These are phyloP conservation scores for Populus davidiana DNA, from an alignment of 345 rosid species.

Conservation along the genomic window DNA sequence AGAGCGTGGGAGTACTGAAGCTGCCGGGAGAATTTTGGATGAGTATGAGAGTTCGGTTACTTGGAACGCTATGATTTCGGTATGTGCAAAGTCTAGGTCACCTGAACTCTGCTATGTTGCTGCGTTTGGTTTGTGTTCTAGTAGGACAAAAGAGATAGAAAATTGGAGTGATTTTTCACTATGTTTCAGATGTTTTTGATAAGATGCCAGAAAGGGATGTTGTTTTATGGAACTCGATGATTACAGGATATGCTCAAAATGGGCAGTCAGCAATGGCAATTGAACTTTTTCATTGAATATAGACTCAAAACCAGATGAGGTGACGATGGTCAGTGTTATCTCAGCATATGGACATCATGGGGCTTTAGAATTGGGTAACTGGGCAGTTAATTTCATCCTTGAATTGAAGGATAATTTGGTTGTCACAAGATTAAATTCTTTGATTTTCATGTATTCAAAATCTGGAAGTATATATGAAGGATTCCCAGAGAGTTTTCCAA, in stretches of 20 bases:
- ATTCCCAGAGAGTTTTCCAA: conserved; percentile 32
- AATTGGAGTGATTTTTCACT: background rate
- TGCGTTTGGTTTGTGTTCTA: conserved; percentile 38
- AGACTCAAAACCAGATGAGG: conserved; percentile 36
- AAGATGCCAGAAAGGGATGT: conserved; percentile 40
- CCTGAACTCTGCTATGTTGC: conserved; percentile 42
- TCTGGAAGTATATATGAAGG: conserved; percentile 29
- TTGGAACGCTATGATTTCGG: too few species aligned
- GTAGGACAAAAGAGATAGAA: too few species aligned
- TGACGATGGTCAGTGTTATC: conserved; percentile 37
- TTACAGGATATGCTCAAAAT: conserved; percentile 47
- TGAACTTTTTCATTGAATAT: conserved; percentile 28
- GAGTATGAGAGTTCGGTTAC: background rate
- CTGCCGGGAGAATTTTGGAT: conserved; percentile 38
- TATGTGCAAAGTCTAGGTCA: too few species aligned
- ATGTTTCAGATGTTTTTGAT: conserved; percentile 41
- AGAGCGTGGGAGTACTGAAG: conserved; percentile 35
- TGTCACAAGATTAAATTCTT: conserved; percentile 38
- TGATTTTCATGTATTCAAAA: conserved; percentile 43
- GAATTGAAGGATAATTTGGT: conserved; percentile 35
- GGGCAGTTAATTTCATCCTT: conserved; percentile 9
- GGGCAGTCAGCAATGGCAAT: conserved; percentile 43
- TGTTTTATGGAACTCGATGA: conserved; percentile 54
- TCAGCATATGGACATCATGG: conserved; percentile 51
- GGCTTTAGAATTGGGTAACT: conserved; percentile 24